phyloP scores from a whole-genome alignment of 2,329 filamentous ascomycete genomes.

The Teratosphaeria epicoccoides region DNA sequence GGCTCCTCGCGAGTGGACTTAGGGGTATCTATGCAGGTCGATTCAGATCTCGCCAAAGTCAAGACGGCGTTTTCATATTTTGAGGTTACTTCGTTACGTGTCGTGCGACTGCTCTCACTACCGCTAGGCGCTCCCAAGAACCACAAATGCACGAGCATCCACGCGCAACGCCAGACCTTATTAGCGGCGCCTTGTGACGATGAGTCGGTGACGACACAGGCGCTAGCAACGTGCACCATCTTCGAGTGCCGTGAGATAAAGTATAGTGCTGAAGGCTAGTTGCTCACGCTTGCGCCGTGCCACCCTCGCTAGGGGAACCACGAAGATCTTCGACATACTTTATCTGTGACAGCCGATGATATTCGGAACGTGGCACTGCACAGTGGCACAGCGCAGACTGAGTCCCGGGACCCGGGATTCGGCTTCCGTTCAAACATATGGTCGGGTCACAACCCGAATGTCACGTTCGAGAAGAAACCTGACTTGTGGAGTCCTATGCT shows the following conservation, averaged over 20 bases:
- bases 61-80: not conserved
- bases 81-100: not conserved
- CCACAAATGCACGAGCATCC: not conserved
- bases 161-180: not conserved
- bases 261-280: not conserved
- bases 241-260: slow-evolving; percentile 5
- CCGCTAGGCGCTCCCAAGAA: not conserved
- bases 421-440: too few relatives aligned
- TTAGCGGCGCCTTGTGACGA: slow-evolving; percentile 2
- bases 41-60: too few relatives aligned
- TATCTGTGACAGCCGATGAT: not conserved
- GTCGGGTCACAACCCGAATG: too few relatives aligned
- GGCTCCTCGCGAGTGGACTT: not conserved
- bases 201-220: not conserved
- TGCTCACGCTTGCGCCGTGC: not conserved
- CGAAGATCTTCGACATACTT: not conserved
- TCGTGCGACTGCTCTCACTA: not conserved
- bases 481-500: too few relatives aligned
- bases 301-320: not conserved
- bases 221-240: slow-evolving; percentile 1
- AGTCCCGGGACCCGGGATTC: too few relatives aligned
- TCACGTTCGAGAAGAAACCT: too few relatives aligned
- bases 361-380: not conserved
- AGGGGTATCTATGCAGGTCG: too few relatives aligned
- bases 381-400: too few relatives aligned